Conservation (phyloP, 129 eudicot genomes). For the Tagetes patula region DNA sequence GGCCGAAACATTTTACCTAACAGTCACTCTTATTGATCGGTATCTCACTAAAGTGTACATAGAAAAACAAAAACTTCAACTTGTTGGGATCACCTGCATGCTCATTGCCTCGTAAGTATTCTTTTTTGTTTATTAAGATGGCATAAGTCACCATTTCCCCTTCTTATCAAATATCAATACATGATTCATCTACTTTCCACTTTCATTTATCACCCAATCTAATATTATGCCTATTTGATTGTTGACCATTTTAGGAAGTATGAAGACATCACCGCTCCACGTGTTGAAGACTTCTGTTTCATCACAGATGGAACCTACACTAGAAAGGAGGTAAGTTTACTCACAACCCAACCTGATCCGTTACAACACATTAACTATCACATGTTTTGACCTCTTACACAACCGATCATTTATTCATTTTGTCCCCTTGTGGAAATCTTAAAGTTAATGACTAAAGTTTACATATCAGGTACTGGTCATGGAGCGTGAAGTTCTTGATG, state of each 20-base stretch:
- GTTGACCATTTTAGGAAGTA: constrained; percentile 60
- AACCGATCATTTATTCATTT: neutral
- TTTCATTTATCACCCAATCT: constrained; percentile 24
- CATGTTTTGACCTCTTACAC: constrained; percentile 1
- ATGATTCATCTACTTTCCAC: neutral
- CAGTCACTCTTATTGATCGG: constrained; percentile 84
- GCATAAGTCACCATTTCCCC: constrained; percentile 12
- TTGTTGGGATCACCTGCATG: constrained; percentile 98
- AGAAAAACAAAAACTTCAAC: constrained; percentile 82
- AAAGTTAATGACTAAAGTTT: constrained; percentile 17
- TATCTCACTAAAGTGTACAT: constrained; percentile 69
- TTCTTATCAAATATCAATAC: neutral
- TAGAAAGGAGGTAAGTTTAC: constrained; percentile 70
- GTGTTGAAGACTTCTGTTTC: constrained; percentile 91
- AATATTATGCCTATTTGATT: constrained; percentile 17
- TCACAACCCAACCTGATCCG: neutral
- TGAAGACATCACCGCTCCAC: constrained; percentile 90
- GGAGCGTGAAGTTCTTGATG: constrained; percentile 75
- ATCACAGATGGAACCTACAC: constrained; percentile 92
- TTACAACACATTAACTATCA: neutral
- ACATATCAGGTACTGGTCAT: constrained; percentile 66
- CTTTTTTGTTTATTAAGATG: neutral
- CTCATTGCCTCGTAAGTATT: constrained; percentile 94
- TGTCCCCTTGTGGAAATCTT: neutral
- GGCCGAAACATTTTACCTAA: constrained; percentile 85